Conservation (phyloP, 73 alveolate species). For the Paramecium caudatum region DNA sequence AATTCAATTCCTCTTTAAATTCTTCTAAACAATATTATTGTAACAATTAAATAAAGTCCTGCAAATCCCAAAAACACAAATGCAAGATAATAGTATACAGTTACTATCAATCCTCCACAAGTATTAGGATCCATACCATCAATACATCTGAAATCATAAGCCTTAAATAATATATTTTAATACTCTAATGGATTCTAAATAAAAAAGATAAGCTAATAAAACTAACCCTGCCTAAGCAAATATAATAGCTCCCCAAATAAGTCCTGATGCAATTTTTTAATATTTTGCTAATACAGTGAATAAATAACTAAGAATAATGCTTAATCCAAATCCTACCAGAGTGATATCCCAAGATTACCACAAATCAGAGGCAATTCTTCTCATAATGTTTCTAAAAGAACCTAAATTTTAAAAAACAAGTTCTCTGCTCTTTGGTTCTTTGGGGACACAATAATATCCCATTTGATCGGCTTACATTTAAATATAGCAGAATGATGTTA, state of each 20-base stretch:
- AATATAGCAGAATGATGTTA: conserved; percentile 61
- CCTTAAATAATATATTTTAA: neutral
- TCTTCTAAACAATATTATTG: neutral
- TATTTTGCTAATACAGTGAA: conserved; percentile 61
- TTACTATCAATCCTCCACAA: conserved; percentile 46
- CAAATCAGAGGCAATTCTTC: conserved; percentile 74
- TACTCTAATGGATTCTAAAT: neutral
- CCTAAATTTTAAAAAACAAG: conserved; percentile 50
- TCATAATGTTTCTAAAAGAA: conserved; percentile 47
- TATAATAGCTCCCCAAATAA: conserved; percentile 60
- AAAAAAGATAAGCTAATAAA: neutral
- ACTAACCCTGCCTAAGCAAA: neutral
- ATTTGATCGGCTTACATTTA: conserved; percentile 66
- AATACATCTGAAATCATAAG: conserved; percentile 36
- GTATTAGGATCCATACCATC: conserved; percentile 10
- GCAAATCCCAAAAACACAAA: neutral
- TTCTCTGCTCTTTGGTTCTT: conserved; percentile 72
- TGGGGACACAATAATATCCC: conserved; percentile 74
- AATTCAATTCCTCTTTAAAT: conserved; percentile 48
- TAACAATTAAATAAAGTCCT: conserved; percentile 6
- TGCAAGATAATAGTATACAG: neutral
- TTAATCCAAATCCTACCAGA: conserved; percentile 27
- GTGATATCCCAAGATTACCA: conserved; percentile 63
- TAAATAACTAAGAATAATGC: conserved; percentile 15
- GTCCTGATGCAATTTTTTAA: neutral